phyloP scores from a whole-genome alignment of 441 rosid species.

The Corymbia citriodora region DNA sequence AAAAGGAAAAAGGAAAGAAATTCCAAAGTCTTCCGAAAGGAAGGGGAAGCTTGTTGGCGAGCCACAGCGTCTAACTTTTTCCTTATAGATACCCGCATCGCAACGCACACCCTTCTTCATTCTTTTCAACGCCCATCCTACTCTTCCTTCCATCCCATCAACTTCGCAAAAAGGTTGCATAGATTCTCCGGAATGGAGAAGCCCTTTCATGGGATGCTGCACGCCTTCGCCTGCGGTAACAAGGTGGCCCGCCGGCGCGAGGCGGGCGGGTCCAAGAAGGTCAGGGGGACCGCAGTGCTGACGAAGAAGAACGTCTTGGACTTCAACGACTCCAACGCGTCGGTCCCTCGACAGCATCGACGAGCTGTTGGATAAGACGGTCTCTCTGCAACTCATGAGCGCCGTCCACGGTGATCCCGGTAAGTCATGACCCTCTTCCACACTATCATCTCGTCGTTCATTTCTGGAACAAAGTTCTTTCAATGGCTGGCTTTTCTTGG shows the following conservation, averaged over 20 bases:
- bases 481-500: neutral
- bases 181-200: neutral
- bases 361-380: slow-evolving; percentile 50
- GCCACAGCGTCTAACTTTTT: neutral
- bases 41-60: neutral
- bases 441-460: neutral
- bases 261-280: slow-evolving; percentile 17
- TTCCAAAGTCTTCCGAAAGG: neutral
- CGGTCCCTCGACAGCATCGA: slow-evolving; percentile 53
- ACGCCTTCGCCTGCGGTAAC: neutral
- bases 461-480: neutral
- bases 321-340: slow-evolving; percentile 64
- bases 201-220: neutral
- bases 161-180: neutral
- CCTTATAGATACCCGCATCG: neutral
- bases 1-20: neutral
- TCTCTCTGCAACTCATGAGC: slow-evolving; percentile 71
- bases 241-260: neutral
- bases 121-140: neutral
- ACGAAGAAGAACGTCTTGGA: slow-evolving; percentile 82
- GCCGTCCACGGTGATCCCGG: slow-evolving; percentile 39
- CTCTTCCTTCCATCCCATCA: neutral
- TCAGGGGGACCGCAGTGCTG: slow-evolving; percentile 63
- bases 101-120: neutral
- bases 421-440: neutral